Percentiles rank a stretch among this genome's conserved stretches.
phyloP scores from a whole-genome alignment of 2,329 filamentous ascomycete species.

The Pseudogymnoascus sp. region DNA sequence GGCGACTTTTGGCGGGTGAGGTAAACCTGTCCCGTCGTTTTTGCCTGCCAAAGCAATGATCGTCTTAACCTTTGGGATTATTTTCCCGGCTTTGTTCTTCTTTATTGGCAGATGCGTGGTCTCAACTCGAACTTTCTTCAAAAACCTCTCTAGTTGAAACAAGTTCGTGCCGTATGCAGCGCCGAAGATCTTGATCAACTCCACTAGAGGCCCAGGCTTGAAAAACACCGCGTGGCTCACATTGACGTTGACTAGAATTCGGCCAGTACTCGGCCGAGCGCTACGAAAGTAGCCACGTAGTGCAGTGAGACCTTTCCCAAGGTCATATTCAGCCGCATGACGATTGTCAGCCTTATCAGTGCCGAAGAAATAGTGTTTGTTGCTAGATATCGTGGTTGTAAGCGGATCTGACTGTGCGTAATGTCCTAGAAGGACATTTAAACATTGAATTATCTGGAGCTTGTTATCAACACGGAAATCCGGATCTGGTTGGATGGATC shows the following conservation, averaged over 20 bases:
- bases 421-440: conserved; percentile 48
- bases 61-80: conserved; percentile 34
- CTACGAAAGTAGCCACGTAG: conserved; percentile 54
- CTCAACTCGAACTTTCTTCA: conserved; percentile 35
- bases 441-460: conserved; percentile 42
- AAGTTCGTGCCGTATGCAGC: conserved; percentile 15
- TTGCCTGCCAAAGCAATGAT: conserved; percentile 38
- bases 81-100: conserved; percentile 29
- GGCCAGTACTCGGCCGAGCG: conserved; percentile 47
- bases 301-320: conserved; percentile 46
- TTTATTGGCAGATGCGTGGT: conserved; percentile 31
- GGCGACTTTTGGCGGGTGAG: conserved; percentile 30
- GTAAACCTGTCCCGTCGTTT: conserved; percentile 29
- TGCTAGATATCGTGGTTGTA: conserved; percentile 24
- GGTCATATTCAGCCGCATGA: conserved; percentile 10
- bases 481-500: conserved; percentile 2
- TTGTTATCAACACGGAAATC: conserved; percentile 26
- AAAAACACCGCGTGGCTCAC: conserved; percentile 53
- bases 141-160: conserved; percentile 18
- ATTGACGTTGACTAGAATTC: conserved; percentile 54
- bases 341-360: neutral
- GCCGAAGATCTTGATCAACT: conserved; percentile 31
- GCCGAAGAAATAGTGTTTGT: conserved; percentile 15
- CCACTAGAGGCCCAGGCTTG: conserved; percentile 35
- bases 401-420: conserved; percentile 34